Base-by-base conservation (phyloP, 495 filamentous ascomycete genomes). In the Achaetomiella virescens region DNA sequence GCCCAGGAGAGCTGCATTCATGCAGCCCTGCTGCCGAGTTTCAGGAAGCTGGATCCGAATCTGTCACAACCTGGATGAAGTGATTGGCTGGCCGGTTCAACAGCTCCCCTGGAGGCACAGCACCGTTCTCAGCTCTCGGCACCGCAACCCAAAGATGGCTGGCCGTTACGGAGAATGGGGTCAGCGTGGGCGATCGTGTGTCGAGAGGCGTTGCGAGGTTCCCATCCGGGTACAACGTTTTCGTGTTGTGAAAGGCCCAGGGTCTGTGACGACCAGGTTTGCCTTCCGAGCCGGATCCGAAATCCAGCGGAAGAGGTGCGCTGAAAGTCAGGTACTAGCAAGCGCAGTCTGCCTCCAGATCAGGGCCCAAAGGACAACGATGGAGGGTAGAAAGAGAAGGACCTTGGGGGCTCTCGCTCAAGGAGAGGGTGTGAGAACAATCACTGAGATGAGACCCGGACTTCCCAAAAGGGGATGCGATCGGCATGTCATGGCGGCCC, bases 391-490 rank as follows among this genome's bases (percentile, higher is more conserved):
- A 31, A 31, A 31, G 9, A 9, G 27, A 9, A 4, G 9, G 27
- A 20, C n/a, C n/a, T n/a, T n/a, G n/a, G 52, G 21, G n/a, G 38
- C 6, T 9, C 14, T 29, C 29, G 27, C 6, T 31, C 27, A 9
- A 17, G 36, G 12, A 38, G 3, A 14, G 5, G 5, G 2, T 18
- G 18, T 18, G 21, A 22, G 21, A n/a, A n/a, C 15, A 12, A 27
- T 31, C 48, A 14, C 11, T 35, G 48, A 41, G 42, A 25, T 11
- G 48, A 42, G 45, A 53, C 57, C 61, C 61, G 59, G 64, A 54
- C 38, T 64, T 33, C 62, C 62, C 45, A 62, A 61, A 62, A 25
- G 17, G 59, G 64, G 38, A 61, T 57, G 59, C 52, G 64, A 54
- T 49, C 53, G 45, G 42, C 41, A 42, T 36, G 42, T 27, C 37